phyloP scores from a whole-genome alignment of 805 yeast species.

The Cyberlindnera saturnus region DNA sequence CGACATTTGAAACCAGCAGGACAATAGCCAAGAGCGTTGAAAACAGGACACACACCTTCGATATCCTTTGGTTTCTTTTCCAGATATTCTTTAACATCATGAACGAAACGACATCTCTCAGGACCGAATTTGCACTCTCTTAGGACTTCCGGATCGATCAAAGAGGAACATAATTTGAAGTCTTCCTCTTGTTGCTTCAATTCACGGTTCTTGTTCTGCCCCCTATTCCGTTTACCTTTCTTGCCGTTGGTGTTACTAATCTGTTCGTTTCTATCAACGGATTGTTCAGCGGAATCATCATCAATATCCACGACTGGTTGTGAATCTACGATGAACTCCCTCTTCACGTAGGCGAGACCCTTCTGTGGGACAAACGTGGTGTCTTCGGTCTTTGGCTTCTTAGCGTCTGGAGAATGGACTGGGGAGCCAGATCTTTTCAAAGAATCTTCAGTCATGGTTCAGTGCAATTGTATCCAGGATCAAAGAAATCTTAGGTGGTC shows the following conservation, averaged over 20 bases:
- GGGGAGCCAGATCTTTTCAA: constrained; percentile 20
- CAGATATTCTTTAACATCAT: constrained; percentile 64
- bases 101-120: constrained; percentile 69
- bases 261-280: constrained; percentile 31
- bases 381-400: constrained; percentile 8
- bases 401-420: constrained; percentile 3
- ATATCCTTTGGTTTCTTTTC: constrained; percentile 64
- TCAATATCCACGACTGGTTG: constrained; percentile 23
- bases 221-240: constrained; percentile 48
- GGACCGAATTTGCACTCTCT: constrained; percentile 57
- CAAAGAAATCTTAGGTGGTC: too few species aligned
- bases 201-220: constrained; percentile 82
- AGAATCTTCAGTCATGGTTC: constrained; percentile 10
- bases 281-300: constrained; percentile 43
- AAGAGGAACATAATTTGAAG: constrained; percentile 57
- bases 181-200: constrained; percentile 61
- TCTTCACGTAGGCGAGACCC: constrained; percentile 74
- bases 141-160: constrained; percentile 46
- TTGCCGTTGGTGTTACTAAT: constrained; percentile 30
- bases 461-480: not conserved
- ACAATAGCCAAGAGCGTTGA: constrained; percentile 75
- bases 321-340: constrained; percentile 51
- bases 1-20: constrained; percentile 91
- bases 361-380: constrained; percentile 20
- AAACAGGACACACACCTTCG: constrained; percentile 81